Base-by-base conservation (phyloP, 2,329 filamentous ascomycete species). In the Exophiala calicioides region DNA sequence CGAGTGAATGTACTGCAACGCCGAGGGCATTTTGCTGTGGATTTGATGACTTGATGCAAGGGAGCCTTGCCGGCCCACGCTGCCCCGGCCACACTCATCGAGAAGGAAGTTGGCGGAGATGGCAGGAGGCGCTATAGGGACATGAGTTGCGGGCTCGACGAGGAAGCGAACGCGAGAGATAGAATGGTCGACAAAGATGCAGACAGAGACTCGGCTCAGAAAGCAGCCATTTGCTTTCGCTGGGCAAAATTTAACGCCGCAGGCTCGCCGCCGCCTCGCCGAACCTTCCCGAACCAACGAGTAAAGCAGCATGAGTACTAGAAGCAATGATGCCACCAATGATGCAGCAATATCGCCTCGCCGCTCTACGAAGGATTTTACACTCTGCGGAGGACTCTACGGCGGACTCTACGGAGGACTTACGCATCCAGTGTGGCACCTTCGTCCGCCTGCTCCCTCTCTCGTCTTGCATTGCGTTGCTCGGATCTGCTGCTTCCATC, bases 61-160 rank as follows among this genome's bases (percentile, higher is more conserved):
- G 69, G 48, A 35, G 47, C 65, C 60, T 67, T 65, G 57, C 69
- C 68, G 46, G 68, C 69, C 62, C 71, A 63, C 47, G 64, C 62
- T 47, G 67, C 62, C 50, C 65, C 62, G 52, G 60, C 57, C 47
- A 66, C 60, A 59, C 66, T 70, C 68, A 71, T 72, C 41, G 57
- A 42, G 43, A 57, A 52, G 60, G 44, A 18, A 27, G 27, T 41
- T 3, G n/a, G 24, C 7, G 24, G 24, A n/a, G n/a, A 13, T 19
- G 12, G 30, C 15, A 16, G n/a, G 16, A n/a, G 5, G 16, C 16
- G 16, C 18, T 21, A 26, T 21, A 41, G 18, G 27, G 21, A 31
- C 37, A 41, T 41, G 12, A 26, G n/a, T n/a, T n/a, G n/a, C n/a
- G n/a, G n/a, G n/a, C n/a, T n/a, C n/a, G n/a, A n/a, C n/a, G n/a